Base-by-base conservation (phyloP, 495 filamentous ascomycete species). In the Rhypophila decipiens region DNA sequence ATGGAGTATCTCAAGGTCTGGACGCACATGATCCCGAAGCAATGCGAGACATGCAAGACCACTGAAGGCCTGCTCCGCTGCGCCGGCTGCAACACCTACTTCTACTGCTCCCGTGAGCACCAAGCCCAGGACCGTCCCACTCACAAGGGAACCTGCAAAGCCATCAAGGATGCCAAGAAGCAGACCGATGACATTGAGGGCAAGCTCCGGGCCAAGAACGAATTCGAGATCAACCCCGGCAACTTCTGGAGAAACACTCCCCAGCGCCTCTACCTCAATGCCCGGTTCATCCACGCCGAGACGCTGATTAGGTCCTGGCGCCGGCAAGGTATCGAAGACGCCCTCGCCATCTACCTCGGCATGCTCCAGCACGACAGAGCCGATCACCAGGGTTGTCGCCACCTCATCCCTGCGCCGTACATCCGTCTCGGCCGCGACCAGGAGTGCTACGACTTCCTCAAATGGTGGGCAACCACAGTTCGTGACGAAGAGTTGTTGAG, bases 391-490 rank as follows among this genome's bases (percentile, higher is more conserved):
- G 70, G 69, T 3, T 38, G 68, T 2, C 66, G 74, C 3, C 18
- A 53, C 13, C 5, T 67, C 5, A 42, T 74, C 4, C 78, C 76
- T 5, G 56, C 55, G 0, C 33, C 74, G 38, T 61, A 68, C 36
- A 34, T 79, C n/a, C 67, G 76, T 13, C 59, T 78, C 38, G 60
- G 66, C 17, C 63, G 57, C 45, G 74, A 79, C 46, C 74, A 79
- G 45, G 70, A 78, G 41, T 73, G 65, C 60, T 82, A 80, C 49
- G 73, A 79, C 44, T 78, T 79, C 45, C 46, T 71, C 20, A 78
- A 75, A 51, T 79, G 69, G 71, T 77, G 61, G 58, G 38, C 15
- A 12, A 18, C 4, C 8, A 64, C 57, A 17, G 27, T 31, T 13
- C 27, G 7, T 31, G n/a, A n/a, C n/a, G n/a, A n/a, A n/a, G n/a